Evolutionary conservation across 768 basidiomycete species (phyloP).

Genomic region (Suillus spraguei): DNA sequence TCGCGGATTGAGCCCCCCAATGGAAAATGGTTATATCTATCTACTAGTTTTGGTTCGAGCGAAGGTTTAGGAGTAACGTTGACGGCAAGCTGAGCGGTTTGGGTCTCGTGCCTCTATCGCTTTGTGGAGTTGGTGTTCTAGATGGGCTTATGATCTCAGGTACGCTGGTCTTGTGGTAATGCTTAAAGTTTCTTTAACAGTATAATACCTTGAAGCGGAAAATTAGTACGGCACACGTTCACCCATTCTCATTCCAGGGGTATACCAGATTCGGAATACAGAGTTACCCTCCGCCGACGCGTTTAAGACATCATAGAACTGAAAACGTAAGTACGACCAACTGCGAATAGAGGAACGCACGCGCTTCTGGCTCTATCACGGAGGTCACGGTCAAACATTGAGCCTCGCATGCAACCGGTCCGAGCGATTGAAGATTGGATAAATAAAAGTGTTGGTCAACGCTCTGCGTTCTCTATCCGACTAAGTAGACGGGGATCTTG

Average conservation of each 20-base stretch:
- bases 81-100: too few relatives aligned
- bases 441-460: not conserved
- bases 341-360: not conserved
- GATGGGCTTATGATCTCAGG: constrained; percentile 1
- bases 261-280: not conserved
- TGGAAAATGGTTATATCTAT: constrained; percentile 16
- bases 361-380: not conserved
- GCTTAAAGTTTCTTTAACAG: not conserved
- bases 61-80: not conserved
- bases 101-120: not conserved
- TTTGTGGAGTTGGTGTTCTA: not conserved
- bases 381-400: not conserved
- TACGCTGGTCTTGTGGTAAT: not conserved
- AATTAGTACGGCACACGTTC: not conserved
- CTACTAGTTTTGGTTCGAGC: not conserved
- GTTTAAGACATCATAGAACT: too few relatives aligned
- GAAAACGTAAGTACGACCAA: not conserved
- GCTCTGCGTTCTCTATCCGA: not conserved
- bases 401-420: not conserved
- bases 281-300: not conserved
- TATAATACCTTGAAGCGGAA: not conserved
- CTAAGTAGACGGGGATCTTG: not conserved
- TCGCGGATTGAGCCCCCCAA: constrained; percentile 50
- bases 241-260: not conserved
- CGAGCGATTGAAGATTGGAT: constrained; percentile 2